These are phyloP conservation scores for Ophidiomyces ophidiicola DNA, from an alignment of 2,329 filamentous ascomycete species.

Conservation along the genomic window DNA sequence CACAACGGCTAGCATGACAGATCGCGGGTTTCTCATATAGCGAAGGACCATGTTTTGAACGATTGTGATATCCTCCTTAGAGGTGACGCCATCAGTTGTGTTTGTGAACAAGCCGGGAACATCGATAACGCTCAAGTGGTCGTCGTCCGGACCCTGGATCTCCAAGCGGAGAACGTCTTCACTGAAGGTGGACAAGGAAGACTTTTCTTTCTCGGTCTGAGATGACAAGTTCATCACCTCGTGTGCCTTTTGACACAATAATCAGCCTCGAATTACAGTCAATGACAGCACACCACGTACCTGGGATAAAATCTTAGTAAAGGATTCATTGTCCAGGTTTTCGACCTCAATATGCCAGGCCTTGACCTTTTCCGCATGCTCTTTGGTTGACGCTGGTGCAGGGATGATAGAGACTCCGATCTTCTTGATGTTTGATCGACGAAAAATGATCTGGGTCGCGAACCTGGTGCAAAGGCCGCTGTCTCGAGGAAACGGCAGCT, in stretches of 20 bases:
- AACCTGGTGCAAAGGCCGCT: slow-evolving; percentile 33
- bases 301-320: slow-evolving; percentile 20
- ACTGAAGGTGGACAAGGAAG: slow-evolving; percentile 26
- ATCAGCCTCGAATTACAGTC: not conserved
- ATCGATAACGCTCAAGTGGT: slow-evolving; percentile 35
- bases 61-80: slow-evolving; percentile 17
- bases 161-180: slow-evolving; percentile 34
- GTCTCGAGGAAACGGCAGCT: slow-evolving; percentile 14
- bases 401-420: slow-evolving; percentile 31
- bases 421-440: slow-evolving; percentile 17
- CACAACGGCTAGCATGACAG: slow-evolving; percentile 47
- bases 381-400: slow-evolving; percentile 17
- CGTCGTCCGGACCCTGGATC: slow-evolving; percentile 31
- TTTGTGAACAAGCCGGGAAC: slow-evolving; percentile 36
- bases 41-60: slow-evolving; percentile 8
- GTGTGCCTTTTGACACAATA: slow-evolving; percentile 16
- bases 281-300: slow-evolving; percentile 15
- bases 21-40: slow-evolving; percentile 47
- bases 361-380: slow-evolving; percentile 17
- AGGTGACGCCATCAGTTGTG: slow-evolving; percentile 7
- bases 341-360: slow-evolving; percentile 20
- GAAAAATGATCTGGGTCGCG: slow-evolving; percentile 37
- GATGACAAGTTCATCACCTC: slow-evolving; percentile 20
- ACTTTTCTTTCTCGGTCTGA: slow-evolving; percentile 6
- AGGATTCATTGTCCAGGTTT: slow-evolving; percentile 15